Conservation (phyloP, 2,329 filamentous ascomycete species). For the Blastomyces emzantsi region DNA sequence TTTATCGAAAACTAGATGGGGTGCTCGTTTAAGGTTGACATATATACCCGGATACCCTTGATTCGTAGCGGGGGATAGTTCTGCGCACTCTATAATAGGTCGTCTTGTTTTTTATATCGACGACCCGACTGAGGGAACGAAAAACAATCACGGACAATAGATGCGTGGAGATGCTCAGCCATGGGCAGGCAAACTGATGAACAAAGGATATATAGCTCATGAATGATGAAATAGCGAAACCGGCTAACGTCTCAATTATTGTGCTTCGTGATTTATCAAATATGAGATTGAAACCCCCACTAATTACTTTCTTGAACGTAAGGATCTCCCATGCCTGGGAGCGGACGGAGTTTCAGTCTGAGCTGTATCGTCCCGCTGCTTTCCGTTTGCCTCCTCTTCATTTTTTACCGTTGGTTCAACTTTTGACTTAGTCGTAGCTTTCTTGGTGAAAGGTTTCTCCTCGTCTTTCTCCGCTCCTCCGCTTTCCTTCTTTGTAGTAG, state of each 20-base stretch:
- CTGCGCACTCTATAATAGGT: neutral
- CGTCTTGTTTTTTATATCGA: neutral
- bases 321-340: neutral
- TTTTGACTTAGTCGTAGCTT: constrained; percentile 14
- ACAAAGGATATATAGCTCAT: neutral
- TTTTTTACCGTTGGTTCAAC: neutral
- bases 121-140: neutral
- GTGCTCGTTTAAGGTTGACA: constrained; percentile 20
- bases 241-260: neutral
- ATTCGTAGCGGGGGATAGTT: neutral
- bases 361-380: neutral
- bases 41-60: neutral
- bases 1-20: constrained; percentile 24
- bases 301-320: neutral
- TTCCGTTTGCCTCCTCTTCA: neutral
- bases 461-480: constrained; percentile 16
- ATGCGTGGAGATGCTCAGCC: neutral
- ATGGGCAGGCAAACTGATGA: neutral
- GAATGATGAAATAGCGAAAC: neutral
- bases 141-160: neutral
- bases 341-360: neutral
- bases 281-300: neutral
- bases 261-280: neutral
- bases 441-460: constrained; percentile 12
- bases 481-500: constrained; percentile 17